Conservation (phyloP, 2,329 filamentous ascomycete genomes). For the Myotisia sp. region DNA sequence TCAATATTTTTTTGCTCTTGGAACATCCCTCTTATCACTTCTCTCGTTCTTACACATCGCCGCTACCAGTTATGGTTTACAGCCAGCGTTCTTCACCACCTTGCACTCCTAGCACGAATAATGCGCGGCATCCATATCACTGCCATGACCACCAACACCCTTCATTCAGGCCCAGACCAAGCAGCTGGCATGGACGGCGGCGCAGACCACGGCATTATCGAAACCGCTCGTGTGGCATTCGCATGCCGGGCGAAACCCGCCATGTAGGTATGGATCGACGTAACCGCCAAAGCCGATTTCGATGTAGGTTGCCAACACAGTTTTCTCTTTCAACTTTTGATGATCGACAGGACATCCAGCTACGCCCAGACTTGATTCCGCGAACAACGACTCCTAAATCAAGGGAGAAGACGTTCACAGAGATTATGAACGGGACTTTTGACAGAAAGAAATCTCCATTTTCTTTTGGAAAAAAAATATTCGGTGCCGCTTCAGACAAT, state of each 20-base stretch:
- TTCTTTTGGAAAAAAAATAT: constrained; percentile 6
- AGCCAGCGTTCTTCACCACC: neutral
- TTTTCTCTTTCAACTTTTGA: too few species aligned
- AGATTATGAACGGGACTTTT: constrained; percentile 11
- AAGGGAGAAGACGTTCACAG: constrained; percentile 8
- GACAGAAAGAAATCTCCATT: constrained; percentile 8
- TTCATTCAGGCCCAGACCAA: neutral
- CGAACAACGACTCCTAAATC: constrained; percentile 1
- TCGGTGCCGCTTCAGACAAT: neutral
- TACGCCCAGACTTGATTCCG: neutral
- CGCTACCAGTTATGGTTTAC: too few species aligned
- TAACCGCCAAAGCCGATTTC: too few species aligned
- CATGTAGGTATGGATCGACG: too few species aligned
- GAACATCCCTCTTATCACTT: too few species aligned
- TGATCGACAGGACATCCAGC: too few species aligned
- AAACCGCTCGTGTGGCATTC: neutral
- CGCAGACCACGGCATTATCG: neutral
- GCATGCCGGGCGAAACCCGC: neutral
- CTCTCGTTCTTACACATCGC: too few species aligned
- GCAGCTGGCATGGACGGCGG: constrained; percentile 1
- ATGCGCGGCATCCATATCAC: neutral
- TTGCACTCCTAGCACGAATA: neutral
- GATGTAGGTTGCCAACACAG: too few species aligned
- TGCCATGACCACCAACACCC: neutral
- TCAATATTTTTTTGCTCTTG: too few species aligned